These are phyloP conservation scores for Teratosphaeria zuluensis DNA, from an alignment of 2,329 filamentous ascomycete genomes.

Conservation along the genomic window DNA sequence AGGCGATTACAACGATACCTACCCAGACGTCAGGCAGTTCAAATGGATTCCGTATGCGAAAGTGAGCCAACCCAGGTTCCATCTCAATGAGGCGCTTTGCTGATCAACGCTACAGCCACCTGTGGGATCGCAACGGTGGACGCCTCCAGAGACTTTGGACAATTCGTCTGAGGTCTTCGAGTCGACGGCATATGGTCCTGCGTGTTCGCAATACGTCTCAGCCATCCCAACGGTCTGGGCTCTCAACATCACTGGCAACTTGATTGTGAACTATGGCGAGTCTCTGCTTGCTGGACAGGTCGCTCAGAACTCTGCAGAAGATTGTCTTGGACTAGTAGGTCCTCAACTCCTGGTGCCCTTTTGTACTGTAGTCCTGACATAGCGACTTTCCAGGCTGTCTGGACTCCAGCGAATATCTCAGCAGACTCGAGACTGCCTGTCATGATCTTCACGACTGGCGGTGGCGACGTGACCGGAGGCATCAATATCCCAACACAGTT, in stretches of 20 bases:
- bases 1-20: no score
- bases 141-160: not conserved
- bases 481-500: not conserved
- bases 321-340: no score
- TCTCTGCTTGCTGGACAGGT: conserved; percentile 3
- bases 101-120: no score
- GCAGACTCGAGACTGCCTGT: not conserved
- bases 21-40: no score
- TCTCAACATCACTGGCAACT: conserved; percentile 4
- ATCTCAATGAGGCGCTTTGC: no score
- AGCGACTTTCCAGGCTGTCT: not conserved
- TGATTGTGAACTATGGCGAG: conserved; percentile 6
- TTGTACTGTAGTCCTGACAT: not conserved
- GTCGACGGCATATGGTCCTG: not conserved
- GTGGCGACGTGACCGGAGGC: not conserved
- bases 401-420: not conserved
- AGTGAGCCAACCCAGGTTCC: no score
- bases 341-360: no score
- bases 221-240: not conserved
- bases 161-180: not conserved
- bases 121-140: no score
- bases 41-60: no score
- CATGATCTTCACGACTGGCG: not conserved
- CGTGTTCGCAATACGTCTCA: not conserved
- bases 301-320: not conserved